Percentiles rank a stretch among this genome's conserved stretches.
Conservation (phyloP, 2,329 filamentous ascomycete species). For the Samsoniella hepiali region DNA sequence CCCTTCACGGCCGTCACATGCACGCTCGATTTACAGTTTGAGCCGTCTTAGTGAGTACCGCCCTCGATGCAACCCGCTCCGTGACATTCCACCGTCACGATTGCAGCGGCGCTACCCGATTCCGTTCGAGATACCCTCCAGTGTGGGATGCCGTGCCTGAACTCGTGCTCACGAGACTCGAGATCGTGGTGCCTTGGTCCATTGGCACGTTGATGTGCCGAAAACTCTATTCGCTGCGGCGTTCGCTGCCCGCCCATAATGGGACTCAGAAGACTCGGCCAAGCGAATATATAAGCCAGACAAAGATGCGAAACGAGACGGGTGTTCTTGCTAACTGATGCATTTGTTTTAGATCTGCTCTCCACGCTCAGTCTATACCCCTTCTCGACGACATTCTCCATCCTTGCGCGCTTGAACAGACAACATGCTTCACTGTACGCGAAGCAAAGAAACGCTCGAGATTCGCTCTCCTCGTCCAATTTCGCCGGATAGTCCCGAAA, state of each 20-base stretch:
- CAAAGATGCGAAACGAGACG: not conserved
- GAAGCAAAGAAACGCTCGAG: slow-evolving; percentile 2
- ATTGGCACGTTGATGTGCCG: not conserved
- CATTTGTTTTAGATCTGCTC: not conserved
- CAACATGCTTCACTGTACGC: not conserved
- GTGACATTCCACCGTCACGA: not conserved
- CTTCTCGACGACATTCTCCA: not conserved
- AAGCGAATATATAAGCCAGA: not conserved
- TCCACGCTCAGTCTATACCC: not conserved
- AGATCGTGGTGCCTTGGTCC: not conserved
- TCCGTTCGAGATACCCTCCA: not conserved
- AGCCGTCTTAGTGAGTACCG: slow-evolving; percentile 3
- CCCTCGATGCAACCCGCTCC: not conserved
- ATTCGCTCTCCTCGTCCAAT: slow-evolving; percentile 16
- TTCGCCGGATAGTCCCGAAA: not conserved
- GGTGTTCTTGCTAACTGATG: not conserved
- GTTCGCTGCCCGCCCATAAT: not conserved
- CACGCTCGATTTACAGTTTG: slow-evolving; percentile 1
- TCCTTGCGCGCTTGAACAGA: not conserved
- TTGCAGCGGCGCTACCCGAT: not conserved
- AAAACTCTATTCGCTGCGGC: not conserved
- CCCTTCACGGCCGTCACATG: not conserved
- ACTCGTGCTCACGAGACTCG: not conserved
- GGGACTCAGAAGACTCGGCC: not conserved
- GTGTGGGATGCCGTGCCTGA: not conserved